phyloP scores from a whole-genome alignment of 805 yeast species.

The Monosporozyma yasuniensis region DNA sequence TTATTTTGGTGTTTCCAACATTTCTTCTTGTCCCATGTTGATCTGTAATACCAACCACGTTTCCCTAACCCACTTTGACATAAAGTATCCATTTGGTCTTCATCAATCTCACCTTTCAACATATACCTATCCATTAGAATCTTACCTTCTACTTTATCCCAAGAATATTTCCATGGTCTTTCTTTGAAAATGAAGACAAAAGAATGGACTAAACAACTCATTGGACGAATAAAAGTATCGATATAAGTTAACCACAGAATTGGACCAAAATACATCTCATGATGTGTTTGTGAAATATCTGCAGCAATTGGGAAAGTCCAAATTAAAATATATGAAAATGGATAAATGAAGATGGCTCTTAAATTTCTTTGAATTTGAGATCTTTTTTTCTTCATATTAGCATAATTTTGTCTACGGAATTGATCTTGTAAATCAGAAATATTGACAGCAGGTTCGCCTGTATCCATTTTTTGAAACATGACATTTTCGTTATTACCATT shows the following conservation, averaged over 20 bases:
- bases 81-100: conserved; percentile 16
- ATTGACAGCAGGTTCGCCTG: conserved; percentile 3
- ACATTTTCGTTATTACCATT: not conserved
- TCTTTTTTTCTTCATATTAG: conserved; percentile 53
- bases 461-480: not conserved
- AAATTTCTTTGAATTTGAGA: conserved; percentile 65
- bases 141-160: conserved; percentile 20
- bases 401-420: conserved; percentile 53
- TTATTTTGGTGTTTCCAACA: conserved; percentile 26
- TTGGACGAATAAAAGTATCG: conserved; percentile 72
- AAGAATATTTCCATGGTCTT: conserved; percentile 59
- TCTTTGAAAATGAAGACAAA: conserved; percentile 70
- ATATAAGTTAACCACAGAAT: conserved; percentile 55
- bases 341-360: conserved; percentile 73
- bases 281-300: conserved; percentile 47
- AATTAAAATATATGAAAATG: conserved; percentile 65
- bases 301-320: conserved; percentile 77
- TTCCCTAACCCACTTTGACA: conserved; percentile 20
- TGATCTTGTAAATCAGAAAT: conserved; percentile 22
- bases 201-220: conserved; percentile 71
- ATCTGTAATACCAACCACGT: conserved; percentile 29
- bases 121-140: conserved; percentile 17
- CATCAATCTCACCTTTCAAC: conserved; percentile 21
- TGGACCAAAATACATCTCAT: conserved; percentile 41
- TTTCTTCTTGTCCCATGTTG: conserved; percentile 15